Percentiles rank a stretch among this genome's conserved stretches.
Evolutionary conservation across 768 basidiomycete species (phyloP).

Genomic region (Porphyrellus cyaneotinctus): DNA sequence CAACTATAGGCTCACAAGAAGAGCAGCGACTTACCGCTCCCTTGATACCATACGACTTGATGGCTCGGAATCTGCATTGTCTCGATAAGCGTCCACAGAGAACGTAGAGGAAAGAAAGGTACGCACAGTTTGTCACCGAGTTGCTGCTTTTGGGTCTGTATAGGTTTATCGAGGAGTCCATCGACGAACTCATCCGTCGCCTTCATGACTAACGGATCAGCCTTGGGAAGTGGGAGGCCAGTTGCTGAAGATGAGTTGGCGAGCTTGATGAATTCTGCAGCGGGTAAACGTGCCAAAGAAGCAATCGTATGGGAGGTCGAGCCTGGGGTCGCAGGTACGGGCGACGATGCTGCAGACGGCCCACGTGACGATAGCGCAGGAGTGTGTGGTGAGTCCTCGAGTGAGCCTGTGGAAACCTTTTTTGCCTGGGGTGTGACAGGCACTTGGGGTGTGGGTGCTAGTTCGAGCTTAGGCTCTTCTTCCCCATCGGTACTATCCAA

Average conservation of each 20-base stretch:
- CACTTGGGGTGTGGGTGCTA: slow-evolving; percentile 31
- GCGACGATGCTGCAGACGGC: slow-evolving; percentile 67
- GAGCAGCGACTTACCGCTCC: slow-evolving; percentile 51
- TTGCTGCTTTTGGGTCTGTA: slow-evolving; percentile 68
- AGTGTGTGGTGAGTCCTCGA: slow-evolving; percentile 59
- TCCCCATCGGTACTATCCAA: slow-evolving; percentile 69
- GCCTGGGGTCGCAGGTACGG: slow-evolving; percentile 60
- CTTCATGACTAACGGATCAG: slow-evolving; percentile 64
- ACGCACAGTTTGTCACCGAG: slow-evolving; percentile 74
- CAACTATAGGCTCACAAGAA: neutral
- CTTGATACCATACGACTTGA: slow-evolving; percentile 81
- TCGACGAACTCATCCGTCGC: slow-evolving; percentile 74
- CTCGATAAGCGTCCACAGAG: slow-evolving; percentile 15
- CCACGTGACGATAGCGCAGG: slow-evolving; percentile 75
- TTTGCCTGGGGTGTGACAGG: slow-evolving; percentile 61
- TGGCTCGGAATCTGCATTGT: slow-evolving; percentile 44
- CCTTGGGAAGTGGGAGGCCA: slow-evolving; percentile 59
- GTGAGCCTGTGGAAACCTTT: slow-evolving; percentile 41
- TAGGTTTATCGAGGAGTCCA: slow-evolving; percentile 49
- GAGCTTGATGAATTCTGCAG: slow-evolving; percentile 68
- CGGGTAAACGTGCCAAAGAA: slow-evolving; percentile 69
- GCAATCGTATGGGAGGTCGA: slow-evolving; percentile 55
- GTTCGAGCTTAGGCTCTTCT: slow-evolving; percentile 33
- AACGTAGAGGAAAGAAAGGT: slow-evolving; percentile 6
- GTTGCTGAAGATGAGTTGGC: slow-evolving; percentile 45